Percentiles rank a stretch among this genome's conserved stretches.
Evolutionary conservation across 768 basidiomycete species (phyloP).

Genomic region (Trichaptum fuscoviolaceum): DNA sequence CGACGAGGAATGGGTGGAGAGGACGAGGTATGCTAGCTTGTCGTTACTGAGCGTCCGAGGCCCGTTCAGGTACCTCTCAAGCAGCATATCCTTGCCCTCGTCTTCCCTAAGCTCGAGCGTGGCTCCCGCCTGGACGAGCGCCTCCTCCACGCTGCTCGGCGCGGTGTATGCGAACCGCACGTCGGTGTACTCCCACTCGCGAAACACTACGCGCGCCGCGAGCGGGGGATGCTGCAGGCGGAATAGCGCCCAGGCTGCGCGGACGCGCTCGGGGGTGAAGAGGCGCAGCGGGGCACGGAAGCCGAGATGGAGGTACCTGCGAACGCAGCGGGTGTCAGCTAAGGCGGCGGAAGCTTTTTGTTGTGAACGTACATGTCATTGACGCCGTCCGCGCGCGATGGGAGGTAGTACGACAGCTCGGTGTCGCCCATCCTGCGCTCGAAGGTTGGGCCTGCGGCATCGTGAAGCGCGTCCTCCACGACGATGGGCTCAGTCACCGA

Average conservation of each 20-base stretch:
- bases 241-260: slow-evolving; percentile 66
- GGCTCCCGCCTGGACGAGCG: slow-evolving; percentile 41
- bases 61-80: slow-evolving; percentile 73
- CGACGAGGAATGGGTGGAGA: slow-evolving; percentile 22
- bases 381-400: slow-evolving; percentile 71
- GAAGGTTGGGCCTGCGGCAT: neutral
- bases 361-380: slow-evolving; percentile 70
- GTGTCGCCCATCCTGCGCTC: slow-evolving; percentile 67
- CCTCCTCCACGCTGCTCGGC: slow-evolving; percentile 37
- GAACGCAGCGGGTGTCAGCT: neutral
- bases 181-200: slow-evolving; percentile 58
- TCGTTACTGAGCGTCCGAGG: slow-evolving; percentile 64
- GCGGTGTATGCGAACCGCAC: slow-evolving; percentile 57
- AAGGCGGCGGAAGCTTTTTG: neutral
- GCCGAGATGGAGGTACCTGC: slow-evolving; percentile 77
- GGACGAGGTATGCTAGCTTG: slow-evolving; percentile 59
- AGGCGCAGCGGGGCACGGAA: slow-evolving; percentile 44
- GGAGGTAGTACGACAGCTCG: slow-evolving; percentile 76
- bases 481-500: neutral
- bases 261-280: slow-evolving; percentile 43
- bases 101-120: slow-evolving; percentile 42
- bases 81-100: slow-evolving; percentile 53
- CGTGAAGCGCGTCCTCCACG: neutral
- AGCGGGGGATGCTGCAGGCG: slow-evolving; percentile 68
- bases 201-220: slow-evolving; percentile 41